Percentiles rank a stretch among this genome's conserved stretches.
These are phyloP conservation scores for Globisporangium echinulatum DNA, from an alignment of 352 stramenopile species.

Conservation along the genomic window DNA sequence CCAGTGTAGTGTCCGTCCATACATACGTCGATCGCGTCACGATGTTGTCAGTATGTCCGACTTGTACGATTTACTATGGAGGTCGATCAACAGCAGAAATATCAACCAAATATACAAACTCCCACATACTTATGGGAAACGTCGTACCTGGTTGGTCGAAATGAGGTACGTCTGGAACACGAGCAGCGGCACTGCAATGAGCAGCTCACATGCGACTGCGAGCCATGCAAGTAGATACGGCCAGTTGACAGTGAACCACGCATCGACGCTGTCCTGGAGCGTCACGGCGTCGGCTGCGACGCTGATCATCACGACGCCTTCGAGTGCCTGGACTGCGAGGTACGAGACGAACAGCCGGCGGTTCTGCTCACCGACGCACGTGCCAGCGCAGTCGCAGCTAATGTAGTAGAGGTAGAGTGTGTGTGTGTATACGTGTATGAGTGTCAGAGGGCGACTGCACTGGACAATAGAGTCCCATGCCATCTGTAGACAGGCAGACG, in stretches of 20 bases:
- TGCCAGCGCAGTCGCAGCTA: slow-evolving; percentile 75
- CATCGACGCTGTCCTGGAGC: slow-evolving; percentile 46
- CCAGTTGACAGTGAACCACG: slow-evolving; percentile 70
- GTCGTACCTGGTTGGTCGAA: slow-evolving; percentile 47
- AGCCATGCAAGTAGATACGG: slow-evolving; percentile 61
- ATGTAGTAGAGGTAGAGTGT: slow-evolving; percentile 2
- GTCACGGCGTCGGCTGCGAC: slow-evolving; percentile 47
- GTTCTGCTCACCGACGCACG: slow-evolving; percentile 67
- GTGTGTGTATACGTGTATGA: neutral
- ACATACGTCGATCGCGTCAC: no score
- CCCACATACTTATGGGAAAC: no score
- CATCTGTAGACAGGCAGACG: neutral
- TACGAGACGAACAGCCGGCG: slow-evolving; percentile 62
- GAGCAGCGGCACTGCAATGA: slow-evolving; percentile 54
- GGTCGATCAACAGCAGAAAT: neutral
- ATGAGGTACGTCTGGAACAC: slow-evolving; percentile 68
- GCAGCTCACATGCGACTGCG: slow-evolving; percentile 44
- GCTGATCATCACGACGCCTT: slow-evolving; percentile 39
- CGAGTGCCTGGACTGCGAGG: slow-evolving; percentile 49
- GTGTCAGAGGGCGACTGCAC: neutral
- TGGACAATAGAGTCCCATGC: no score
- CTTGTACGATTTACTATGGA: neutral
- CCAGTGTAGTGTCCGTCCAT: neutral
- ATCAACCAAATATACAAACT: no score
- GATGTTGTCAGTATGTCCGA: neutral